Conservation (phyloP, 768 basidiomycete genomes). For the Suillus paluster region DNA sequence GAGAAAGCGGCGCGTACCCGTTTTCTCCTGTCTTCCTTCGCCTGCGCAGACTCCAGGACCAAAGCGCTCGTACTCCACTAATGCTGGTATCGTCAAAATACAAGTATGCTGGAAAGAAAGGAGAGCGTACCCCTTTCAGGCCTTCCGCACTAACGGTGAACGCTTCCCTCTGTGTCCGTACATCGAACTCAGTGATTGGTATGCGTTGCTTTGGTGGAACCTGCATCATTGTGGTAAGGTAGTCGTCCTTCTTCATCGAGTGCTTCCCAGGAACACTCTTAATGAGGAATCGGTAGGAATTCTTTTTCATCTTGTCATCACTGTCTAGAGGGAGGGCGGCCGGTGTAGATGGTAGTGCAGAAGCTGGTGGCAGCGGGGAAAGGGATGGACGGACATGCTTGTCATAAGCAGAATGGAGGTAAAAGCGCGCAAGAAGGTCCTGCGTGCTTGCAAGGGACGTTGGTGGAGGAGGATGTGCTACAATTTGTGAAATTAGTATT, state of each 20-base stretch:
- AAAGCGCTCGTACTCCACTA: conserved; percentile 72
- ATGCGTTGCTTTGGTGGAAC: conserved; percentile 74
- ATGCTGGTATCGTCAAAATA: conserved; percentile 19
- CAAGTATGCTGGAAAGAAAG: conserved; percentile 18
- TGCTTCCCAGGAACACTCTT: conserved; percentile 81
- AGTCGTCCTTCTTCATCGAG: conserved; percentile 80
- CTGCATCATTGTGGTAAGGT: conserved; percentile 65
- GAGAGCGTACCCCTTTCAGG: conserved; percentile 64
- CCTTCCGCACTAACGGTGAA: conserved; percentile 76
- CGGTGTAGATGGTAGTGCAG: conserved; percentile 38
- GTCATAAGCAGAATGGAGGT: conserved; percentile 76
- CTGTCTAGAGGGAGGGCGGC: conserved; percentile 60
- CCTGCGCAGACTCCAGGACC: conserved; percentile 71
- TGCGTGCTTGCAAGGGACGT: conserved; percentile 72
- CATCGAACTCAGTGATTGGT: conserved; percentile 64
- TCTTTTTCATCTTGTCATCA: conserved; percentile 74
- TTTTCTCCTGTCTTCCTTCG: conserved; percentile 77
- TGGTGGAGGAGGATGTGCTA: conserved; percentile 35
- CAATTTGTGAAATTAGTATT: conserved; percentile 24
- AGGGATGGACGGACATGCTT: conserved; percentile 71
- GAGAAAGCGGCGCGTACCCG: conserved; percentile 52
- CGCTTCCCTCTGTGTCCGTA: conserved; percentile 69
- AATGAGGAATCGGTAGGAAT: conserved; percentile 76
- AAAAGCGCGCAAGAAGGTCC: conserved; percentile 76
- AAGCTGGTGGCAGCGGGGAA: conserved; percentile 35